Evolutionary conservation across 148 eudicot species (phyloP).

Genomic region (Fagopyrum tataricum): DNA sequence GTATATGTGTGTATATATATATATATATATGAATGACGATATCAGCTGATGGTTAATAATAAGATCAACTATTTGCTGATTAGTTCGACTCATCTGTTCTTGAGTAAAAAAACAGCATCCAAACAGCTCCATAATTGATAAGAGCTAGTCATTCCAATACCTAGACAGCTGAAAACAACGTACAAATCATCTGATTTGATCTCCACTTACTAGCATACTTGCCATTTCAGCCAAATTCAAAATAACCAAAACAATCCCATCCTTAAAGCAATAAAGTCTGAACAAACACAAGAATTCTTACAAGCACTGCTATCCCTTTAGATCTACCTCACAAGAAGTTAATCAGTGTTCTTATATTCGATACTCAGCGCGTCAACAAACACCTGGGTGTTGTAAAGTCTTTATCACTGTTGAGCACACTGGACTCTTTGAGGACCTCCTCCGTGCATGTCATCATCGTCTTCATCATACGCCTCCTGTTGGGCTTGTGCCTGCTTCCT

Average conservation of each 20-base stretch:
- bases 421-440: slow-evolving; percentile 50
- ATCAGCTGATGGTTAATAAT: too few relatives aligned
- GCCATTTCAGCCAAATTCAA: neutral
- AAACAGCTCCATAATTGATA: too few relatives aligned
- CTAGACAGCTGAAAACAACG: too few relatives aligned
- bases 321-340: slow-evolving; percentile 2
- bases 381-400: neutral
- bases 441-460: slow-evolving; percentile 44
- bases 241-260: neutral
- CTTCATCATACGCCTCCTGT: slow-evolving; percentile 49
- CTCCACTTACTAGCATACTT: too few relatives aligned
- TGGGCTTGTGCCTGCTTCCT: slow-evolving; percentile 36
- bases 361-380: neutral
- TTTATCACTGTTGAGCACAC: slow-evolving; percentile 49
- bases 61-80: too few relatives aligned
- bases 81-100: too few relatives aligned
- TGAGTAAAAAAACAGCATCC: too few relatives aligned
- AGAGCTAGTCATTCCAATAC: too few relatives aligned
- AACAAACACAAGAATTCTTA: neutral
- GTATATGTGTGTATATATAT: too few relatives aligned
- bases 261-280: neutral
- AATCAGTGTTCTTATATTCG: neutral
- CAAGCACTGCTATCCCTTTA: neutral
- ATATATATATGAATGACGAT: too few relatives aligned
- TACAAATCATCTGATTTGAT: too few relatives aligned